These are phyloP conservation scores for Dioscorea dumetorum DNA, from an alignment of 106 monocot species.

Conservation along the genomic window DNA sequence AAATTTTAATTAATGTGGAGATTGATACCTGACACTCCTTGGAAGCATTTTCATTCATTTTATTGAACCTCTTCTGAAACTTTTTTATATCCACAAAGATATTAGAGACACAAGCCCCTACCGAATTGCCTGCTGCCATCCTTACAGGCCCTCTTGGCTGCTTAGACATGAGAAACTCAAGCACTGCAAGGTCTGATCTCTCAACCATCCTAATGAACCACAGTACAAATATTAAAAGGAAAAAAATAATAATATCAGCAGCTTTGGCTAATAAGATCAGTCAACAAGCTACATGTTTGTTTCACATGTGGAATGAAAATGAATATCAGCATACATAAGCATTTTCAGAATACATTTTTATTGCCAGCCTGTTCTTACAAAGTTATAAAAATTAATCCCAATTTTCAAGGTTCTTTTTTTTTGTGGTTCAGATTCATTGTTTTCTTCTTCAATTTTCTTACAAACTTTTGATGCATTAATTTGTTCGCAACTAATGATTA, in stretches of 20 bases:
- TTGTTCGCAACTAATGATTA: too few species aligned
- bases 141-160: constrained; percentile 63
- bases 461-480: too few species aligned
- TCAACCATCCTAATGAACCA: constrained; percentile 45
- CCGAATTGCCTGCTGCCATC: constrained; percentile 46
- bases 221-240: too few species aligned
- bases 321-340: too few species aligned
- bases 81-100: constrained; percentile 66
- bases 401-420: too few species aligned
- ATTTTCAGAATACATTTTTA: too few species aligned
- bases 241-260: too few species aligned
- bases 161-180: constrained; percentile 93
- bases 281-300: neutral
- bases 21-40: constrained; percentile 27
- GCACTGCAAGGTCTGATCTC: constrained; percentile 63
- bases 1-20: neutral
- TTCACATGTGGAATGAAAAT: too few species aligned
- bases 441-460: too few species aligned
- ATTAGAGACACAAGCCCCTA: constrained; percentile 50
- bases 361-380: too few species aligned
- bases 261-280: neutral
- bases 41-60: constrained; percentile 50
- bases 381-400: too few species aligned
- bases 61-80: constrained; percentile 46
- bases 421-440: too few species aligned